Base-by-base conservation (phyloP, 106 monocot species). In the Dendrobium officinale region DNA sequence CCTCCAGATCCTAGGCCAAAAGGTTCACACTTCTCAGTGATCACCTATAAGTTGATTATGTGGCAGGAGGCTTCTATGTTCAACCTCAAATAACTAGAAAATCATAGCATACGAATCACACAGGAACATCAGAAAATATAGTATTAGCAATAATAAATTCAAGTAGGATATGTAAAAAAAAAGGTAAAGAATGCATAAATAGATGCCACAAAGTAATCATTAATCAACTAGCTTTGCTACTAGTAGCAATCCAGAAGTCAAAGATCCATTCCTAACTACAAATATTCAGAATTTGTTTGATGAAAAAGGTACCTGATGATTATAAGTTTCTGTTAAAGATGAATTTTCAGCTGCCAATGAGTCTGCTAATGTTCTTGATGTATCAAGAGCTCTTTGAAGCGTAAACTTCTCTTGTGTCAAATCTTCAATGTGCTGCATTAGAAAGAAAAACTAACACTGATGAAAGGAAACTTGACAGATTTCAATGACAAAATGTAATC, bases 371-470 rank as follows among this genome's bases (percentile, higher is more conserved):
- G 80, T 77, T 73, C 79, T 80, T 66, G 99, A 95, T 78, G 87
- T 90, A 67, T 95, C 93, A 74, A 99, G 86, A 86, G 95, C 93
- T 85, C 95, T 86, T 86, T 99, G 91, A 82, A 99, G 79, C 37
- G 93, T 84, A 73, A 95, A 99, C 80, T 99, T 99, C 67, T 99
- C 99, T 86, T 85, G 88, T 33, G 99, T 99, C 82, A 99, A 85
- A 88, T 99, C 99, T 84, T 99, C 95, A 86, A 99, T 99, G 58
- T 94, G 91, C 99, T 99, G 91, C 49, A 83, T 55, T 29, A 76
- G n/a, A 80, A 64, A 81, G 77, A 59, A 76, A 58, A 79, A 41
- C 26, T 9, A 31, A 31, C 55, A 22, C 40, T 40, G 49, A 44
- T 55, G 55, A 24, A 47, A 72, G 11, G 31, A 29, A 80, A 17